Evolutionary conservation across 2,329 filamentous ascomycete species (phyloP).

Genomic region (Incumbomyces delicatus): DNA sequence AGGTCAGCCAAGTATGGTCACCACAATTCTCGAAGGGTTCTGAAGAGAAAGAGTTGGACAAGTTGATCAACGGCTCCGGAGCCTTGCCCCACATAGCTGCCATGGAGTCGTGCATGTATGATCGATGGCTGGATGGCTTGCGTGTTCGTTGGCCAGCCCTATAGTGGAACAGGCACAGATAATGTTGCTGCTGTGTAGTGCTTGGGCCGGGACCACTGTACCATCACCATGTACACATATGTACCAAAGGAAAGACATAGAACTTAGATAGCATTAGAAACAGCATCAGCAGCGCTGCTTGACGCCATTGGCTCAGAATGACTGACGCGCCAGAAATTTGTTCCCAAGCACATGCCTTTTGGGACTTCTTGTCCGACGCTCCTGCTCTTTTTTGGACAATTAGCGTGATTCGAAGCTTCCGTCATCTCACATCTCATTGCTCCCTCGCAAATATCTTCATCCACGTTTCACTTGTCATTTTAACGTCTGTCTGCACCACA

Average conservation of each 20-base stretch:
- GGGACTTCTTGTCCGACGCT: background rate
- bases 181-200: background rate
- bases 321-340: background rate
- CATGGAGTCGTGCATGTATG: slow-evolving; percentile 81
- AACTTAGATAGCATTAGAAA: background rate
- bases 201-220: background rate
- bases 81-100: slow-evolving; percentile 92
- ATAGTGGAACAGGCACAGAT: slow-evolving; percentile 1
- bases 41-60: slow-evolving; percentile 34
- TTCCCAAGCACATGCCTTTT: background rate
- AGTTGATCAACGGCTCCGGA: slow-evolving; percentile 43
- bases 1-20: slow-evolving; percentile 19
- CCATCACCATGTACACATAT: background rate
- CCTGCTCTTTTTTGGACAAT: background rate
- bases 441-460: too few species aligned
- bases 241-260: slow-evolving; percentile 1
- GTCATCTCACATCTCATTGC: background rate
- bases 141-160: slow-evolving; percentile 51
- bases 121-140: slow-evolving; percentile 78
- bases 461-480: too few species aligned
- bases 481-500: too few species aligned
- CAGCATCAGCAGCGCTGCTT: background rate
- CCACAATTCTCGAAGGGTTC: slow-evolving; percentile 34
- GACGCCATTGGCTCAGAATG: background rate
- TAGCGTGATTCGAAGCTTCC: background rate